Evolutionary conservation across 768 basidiomycete species (phyloP), one percentile per base, ranked within the genome.

Genomic region (Hypsizygus marmoreus): DNA sequence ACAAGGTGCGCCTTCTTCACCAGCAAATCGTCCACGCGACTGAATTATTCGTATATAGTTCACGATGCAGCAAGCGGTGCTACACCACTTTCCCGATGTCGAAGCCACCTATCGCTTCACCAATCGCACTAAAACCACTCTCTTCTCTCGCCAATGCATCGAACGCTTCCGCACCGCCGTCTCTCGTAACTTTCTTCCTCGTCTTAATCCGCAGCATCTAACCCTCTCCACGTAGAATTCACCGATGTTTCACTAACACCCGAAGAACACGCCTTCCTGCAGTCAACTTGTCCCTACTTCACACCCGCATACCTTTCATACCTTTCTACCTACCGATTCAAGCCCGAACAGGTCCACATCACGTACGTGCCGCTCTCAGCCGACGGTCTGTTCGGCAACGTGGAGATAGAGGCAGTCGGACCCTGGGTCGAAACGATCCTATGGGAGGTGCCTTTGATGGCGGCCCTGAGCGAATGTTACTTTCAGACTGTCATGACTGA

Each of bases 361-460:
- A 69, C 64, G 6, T 94, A 93, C 65, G 61, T 77, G 6, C 88
- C 91, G 0, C 50, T 72, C 17, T 73, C 75, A 3, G 63, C 71
- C 4, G 76, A 82, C 29, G 69, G 67, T 37, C 63, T 70, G 41
- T 59, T 64, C 45, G 95, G 93, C 4, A 63, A 68, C 26, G 66
- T 95, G 26, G 81, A 91, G 55, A 87, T 99, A 42, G 81, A 84
- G 50, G 79, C 81, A 4, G 58, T 58, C 22, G 94, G 91, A 6
- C 76, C 75, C 4, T 95, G 92, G 92, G 67, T 68, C 0, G 90
- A 94, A 53, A 78, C 89, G 6, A 95, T 98, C 47, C 70, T 97
- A 20, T 99, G 95, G 84, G 97, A 98, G 69, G 93, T 97, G 1
- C 95, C 93, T 1, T 70, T 98, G 40, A 94, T 98, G 92, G 84